Percentiles rank a stretch among this genome's conserved stretches.
Conservation (phyloP, 2,329 filamentous ascomycete species). For the Arachnomyces sp. region DNA sequence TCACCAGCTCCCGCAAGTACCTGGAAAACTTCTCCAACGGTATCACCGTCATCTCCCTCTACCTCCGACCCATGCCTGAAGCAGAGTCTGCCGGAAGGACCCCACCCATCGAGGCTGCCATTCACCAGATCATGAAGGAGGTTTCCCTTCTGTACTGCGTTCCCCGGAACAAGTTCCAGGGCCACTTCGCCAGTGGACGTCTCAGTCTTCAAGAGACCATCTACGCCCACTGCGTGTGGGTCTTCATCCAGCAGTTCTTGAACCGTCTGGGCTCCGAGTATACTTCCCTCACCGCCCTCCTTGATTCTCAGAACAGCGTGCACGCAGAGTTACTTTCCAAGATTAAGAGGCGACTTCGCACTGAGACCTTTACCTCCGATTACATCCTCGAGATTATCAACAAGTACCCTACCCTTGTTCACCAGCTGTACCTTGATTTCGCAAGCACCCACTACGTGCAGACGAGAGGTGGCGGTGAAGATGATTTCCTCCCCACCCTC, state of each 20-base stretch:
- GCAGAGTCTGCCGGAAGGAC: constrained; percentile 47
- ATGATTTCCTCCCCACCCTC: constrained; percentile 62
- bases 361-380: constrained; percentile 94
- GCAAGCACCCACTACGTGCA: constrained; percentile 75
- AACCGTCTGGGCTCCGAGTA: constrained; percentile 93
- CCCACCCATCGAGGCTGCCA: constrained; percentile 85
- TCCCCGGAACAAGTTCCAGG: constrained; percentile 92
- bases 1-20: constrained; percentile 94
- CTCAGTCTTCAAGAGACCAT: constrained; percentile 93
- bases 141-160: constrained; percentile 95
- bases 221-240: constrained; percentile 95
- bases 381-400: constrained; percentile 98
- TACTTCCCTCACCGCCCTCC: constrained; percentile 68
- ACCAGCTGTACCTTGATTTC: constrained; percentile 83
- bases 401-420: constrained; percentile 77
- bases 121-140: constrained; percentile 98
- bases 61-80: constrained; percentile 65
- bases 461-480: constrained; percentile 50
- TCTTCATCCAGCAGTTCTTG: constrained; percentile 95
- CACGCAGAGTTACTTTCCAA: constrained; percentile 85
- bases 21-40: constrained; percentile 98
- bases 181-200: constrained; percentile 73
- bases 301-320: constrained; percentile 71
- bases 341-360: constrained; percentile 88
- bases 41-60: constrained; percentile 93